Evolutionary conservation across 1,284 basidiomycete species (phyloP).

Genomic region (Singerocomus rubriflavus): DNA sequence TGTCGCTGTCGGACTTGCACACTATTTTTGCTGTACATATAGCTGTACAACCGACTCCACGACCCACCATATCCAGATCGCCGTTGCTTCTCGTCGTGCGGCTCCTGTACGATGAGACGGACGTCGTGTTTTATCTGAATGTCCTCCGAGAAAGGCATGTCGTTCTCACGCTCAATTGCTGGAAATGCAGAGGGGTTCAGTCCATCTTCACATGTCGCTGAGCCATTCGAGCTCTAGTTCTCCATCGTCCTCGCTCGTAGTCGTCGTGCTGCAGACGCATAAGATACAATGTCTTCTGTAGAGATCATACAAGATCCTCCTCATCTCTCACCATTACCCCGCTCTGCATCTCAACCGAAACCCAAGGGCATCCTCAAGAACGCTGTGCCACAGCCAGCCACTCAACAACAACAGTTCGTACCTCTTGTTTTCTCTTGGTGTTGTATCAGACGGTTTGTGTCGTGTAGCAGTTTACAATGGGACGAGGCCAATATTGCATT

Average conservation of each 20-base stretch:
- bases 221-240: neutral
- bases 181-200: slow-evolving; percentile 12
- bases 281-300: slow-evolving; percentile 33
- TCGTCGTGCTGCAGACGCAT: neutral
- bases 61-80: neutral
- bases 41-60: neutral
- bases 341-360: slow-evolving; percentile 61
- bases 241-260: neutral
- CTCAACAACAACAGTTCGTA: slow-evolving; percentile 46
- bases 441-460: neutral
- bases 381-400: slow-evolving; percentile 44
- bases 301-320: slow-evolving; percentile 41
- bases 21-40: slow-evolving; percentile 6
- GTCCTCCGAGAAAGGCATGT: slow-evolving; percentile 22
- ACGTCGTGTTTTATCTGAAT: no score
- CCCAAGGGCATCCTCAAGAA: slow-evolving; percentile 86
- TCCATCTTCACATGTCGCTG: slow-evolving; percentile 1
- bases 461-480: slow-evolving; percentile 68
- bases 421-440: neutral
- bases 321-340: slow-evolving; percentile 42
- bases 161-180: slow-evolving; percentile 20
- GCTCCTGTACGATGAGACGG: no score
- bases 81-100: neutral
- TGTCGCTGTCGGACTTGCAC: slow-evolving; percentile 14
- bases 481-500: slow-evolving; percentile 89